phyloP scores from a whole-genome alignment of 345 rosid species.

The Syzygium aqueum region DNA sequence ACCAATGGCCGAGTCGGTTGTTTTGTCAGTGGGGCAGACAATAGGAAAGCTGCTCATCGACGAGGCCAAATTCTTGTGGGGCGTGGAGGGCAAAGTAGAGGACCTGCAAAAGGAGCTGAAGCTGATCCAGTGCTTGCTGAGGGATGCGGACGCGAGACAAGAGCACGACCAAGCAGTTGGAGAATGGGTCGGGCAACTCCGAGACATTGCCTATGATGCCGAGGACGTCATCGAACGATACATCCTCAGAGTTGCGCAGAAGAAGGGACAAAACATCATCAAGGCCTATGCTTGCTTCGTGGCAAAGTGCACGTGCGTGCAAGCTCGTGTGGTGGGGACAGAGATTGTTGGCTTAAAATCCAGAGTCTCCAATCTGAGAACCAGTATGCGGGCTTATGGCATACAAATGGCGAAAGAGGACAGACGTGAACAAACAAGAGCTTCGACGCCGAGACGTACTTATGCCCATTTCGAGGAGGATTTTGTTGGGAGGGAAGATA shows the following conservation, averaged over 20 bases:
- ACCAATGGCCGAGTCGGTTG: constrained; percentile 10
- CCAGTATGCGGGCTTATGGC: constrained; percentile 18
- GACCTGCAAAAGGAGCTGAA: not conserved
- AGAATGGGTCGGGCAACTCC: not conserved
- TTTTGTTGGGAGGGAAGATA: not conserved
- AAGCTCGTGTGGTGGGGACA: constrained; percentile 4
- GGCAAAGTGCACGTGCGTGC: not conserved
- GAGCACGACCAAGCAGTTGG: not conserved
- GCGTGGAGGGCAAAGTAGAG: constrained; percentile 2
- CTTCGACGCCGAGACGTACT: not conserved
- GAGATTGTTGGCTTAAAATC: constrained; percentile 16
- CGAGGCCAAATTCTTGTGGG: not conserved
- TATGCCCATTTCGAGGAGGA: not conserved
- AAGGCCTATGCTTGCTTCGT: not conserved
- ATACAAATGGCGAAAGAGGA: accelerated
- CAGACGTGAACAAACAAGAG: accelerated
- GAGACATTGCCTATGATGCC: not conserved
- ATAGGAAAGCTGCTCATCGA: constrained; percentile 4
- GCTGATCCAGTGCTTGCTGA: constrained; percentile 1
- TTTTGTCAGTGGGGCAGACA: not conserved
- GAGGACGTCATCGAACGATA: not conserved
- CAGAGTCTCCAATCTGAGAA: constrained; percentile 18
- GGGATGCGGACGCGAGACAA: not conserved
- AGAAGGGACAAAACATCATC: not conserved
- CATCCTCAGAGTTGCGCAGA: not conserved